Evolutionary conservation across 257 asterid species (phyloP), one percentile per base, ranked within the genome.

Genomic region (Nyctanthes arbortristis): DNA sequence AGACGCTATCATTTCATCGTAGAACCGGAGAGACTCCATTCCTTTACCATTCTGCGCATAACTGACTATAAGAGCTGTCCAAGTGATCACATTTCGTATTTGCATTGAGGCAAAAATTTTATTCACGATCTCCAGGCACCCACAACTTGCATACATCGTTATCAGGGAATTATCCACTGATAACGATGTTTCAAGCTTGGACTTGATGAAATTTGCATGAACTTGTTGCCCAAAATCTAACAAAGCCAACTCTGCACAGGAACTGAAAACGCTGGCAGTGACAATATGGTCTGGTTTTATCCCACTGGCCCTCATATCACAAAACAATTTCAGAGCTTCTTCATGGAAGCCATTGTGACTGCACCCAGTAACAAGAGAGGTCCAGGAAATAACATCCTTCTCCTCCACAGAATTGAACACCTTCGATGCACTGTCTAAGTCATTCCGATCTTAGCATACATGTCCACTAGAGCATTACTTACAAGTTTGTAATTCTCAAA

Each of bases 351-450:
- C 77, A 61, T 78, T 84, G 67, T 82, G 88, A 63, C 95, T 91
- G 63, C 72, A 88, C 2, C 97, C 97, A 1, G 90, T 81, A 71
- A 88, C 73, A 20, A 85, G 85, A 69, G 97, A 88, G 22, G 96
- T 93, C 98, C 98, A 93, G 8, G 96, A 87, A 75, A 90, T 77
- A 12, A 90, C 90, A 78, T 93, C 96, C 78, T 78, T 90, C 13
- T 83, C 90, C 55, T 34, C 63, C 60, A 83, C 74, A n/a, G 33
- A 59, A 65, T 82, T 72, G 30, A 93, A 87, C 70, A 81, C 63
- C 73, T 31, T 72, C 54, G 64, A 55, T 0, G 98, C 93, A 49
- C 49, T 71, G 73, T 37, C 72, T 52, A 84, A 54, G 67, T 78
- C 66, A 11, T 83, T 84, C 63, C 76, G 87, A n/a, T n/a, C 61